Conservation (phyloP, 805 yeast genomes). For the Candida maris region DNA sequence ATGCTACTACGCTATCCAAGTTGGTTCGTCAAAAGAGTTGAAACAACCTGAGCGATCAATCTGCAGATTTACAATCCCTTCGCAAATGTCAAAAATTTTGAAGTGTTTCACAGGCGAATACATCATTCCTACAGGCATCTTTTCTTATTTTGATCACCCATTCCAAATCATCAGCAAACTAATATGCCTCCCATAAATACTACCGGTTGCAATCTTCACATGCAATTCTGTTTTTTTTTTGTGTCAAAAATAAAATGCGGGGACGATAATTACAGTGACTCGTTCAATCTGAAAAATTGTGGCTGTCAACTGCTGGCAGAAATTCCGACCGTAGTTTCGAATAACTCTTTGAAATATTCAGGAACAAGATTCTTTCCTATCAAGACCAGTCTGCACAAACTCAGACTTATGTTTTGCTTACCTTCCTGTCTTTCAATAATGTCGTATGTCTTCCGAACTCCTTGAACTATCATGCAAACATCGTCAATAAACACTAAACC, state of each 20-base stretch:
- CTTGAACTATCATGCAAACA: slow-evolving; percentile 67
- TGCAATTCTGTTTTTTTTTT: too few species aligned
- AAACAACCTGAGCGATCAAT: slow-evolving; percentile 57
- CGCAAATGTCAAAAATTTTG: slow-evolving; percentile 1
- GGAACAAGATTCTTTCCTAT: slow-evolving; percentile 28
- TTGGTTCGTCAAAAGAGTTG: slow-evolving; percentile 53
- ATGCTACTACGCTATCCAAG: slow-evolving; percentile 62
- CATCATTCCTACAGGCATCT: too few species aligned
- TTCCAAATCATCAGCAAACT: too few species aligned
- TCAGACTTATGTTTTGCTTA: slow-evolving; percentile 12
- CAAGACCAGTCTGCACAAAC: slow-evolving; percentile 25
- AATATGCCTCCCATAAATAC: too few species aligned
- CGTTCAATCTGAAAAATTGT: too few species aligned
- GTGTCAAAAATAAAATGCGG: too few species aligned
- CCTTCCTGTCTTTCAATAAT: slow-evolving; percentile 42
- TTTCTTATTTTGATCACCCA: too few species aligned
- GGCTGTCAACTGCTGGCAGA: slow-evolving; percentile 1
- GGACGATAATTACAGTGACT: too few species aligned
- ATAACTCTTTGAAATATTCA: slow-evolving; percentile 6
- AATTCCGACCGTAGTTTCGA: slow-evolving; percentile 10
- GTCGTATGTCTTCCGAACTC: slow-evolving; percentile 91
- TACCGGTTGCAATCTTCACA: too few species aligned
- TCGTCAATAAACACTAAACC: slow-evolving; percentile 56
- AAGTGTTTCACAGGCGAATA: too few species aligned
- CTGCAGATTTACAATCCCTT: slow-evolving; percentile 47